Percentiles rank a stretch among this genome's conserved stretches.
These are phyloP conservation scores for Ophiocordyceps polyrhachis-furcata DNA, from an alignment of 2,329 filamentous ascomycete genomes.

Conservation along the genomic window DNA sequence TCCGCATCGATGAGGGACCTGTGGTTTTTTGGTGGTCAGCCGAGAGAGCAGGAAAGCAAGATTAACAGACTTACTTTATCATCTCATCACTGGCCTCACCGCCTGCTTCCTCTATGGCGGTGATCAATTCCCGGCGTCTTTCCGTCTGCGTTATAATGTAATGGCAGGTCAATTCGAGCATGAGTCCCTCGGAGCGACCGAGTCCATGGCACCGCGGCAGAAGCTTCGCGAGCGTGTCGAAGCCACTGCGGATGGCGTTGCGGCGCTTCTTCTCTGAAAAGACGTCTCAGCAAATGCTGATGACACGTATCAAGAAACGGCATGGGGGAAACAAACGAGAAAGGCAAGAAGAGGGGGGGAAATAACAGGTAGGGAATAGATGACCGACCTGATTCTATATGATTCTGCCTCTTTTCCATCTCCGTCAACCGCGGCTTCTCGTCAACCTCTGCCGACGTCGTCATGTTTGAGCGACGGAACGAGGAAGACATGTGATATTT, in stretches of 20 bases:
- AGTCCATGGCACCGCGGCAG: slow-evolving; percentile 63
- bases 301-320: too few relatives aligned
- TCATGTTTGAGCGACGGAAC: too few relatives aligned
- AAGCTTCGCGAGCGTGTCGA: slow-evolving; percentile 70
- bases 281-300: background rate
- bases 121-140: slow-evolving; percentile 37
- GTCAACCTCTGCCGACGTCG: slow-evolving; percentile 8
- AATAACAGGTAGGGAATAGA: too few relatives aligned
- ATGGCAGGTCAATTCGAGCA: slow-evolving; percentile 54
- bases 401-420: slow-evolving; percentile 36
- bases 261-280: slow-evolving; percentile 24
- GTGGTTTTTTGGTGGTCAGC: background rate
- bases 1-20: background rate
- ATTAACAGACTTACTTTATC: slow-evolving; percentile 17
- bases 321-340: too few relatives aligned
- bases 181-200: slow-evolving; percentile 67
- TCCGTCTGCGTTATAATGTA: slow-evolving; percentile 42
- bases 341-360: too few relatives aligned
- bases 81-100: slow-evolving; percentile 32
- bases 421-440: slow-evolving; percentile 33
- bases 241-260: slow-evolving; percentile 60
- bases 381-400: slow-evolving; percentile 32
- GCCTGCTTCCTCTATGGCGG: slow-evolving; percentile 38
- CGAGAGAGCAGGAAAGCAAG: background rate
- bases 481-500: too few relatives aligned